A percentile compares a stretch with the other conserved stretches of the same genome.
Conservation (phyloP, 2,329 filamentous ascomycete genomes). For the Pestalotiopsis sp. region DNA sequence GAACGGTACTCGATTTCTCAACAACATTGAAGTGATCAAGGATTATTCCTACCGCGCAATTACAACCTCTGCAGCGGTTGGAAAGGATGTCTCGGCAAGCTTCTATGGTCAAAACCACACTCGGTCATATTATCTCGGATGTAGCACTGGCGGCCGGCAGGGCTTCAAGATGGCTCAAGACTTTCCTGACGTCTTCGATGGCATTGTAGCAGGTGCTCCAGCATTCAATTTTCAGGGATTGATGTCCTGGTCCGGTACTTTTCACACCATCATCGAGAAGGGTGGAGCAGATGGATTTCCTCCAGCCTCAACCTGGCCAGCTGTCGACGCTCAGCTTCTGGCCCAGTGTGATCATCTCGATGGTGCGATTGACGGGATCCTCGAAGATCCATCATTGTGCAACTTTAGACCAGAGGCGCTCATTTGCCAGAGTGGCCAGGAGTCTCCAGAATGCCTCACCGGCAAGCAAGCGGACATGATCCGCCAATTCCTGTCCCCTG, state of each 20-base stretch:
- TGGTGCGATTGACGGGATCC: constrained; percentile 17
- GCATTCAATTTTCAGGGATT: constrained; percentile 38
- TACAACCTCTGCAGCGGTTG: constrained; percentile 49
- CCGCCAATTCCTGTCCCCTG: constrained; percentile 15
- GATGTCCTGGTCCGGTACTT: constrained; percentile 42
- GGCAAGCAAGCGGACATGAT: constrained; percentile 16
- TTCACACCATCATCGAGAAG: constrained; percentile 19
- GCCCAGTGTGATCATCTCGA: constrained; percentile 20
- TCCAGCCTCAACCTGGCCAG: constrained; percentile 30
- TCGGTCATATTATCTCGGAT: constrained; percentile 57
- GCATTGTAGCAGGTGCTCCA: constrained; percentile 49
- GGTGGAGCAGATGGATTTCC: constrained; percentile 4
- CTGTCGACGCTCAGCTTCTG: constrained; percentile 40
- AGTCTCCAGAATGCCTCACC: constrained; percentile 13
- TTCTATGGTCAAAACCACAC: constrained; percentile 45
- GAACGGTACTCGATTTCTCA: constrained; percentile 7
- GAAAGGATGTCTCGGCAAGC: constrained; percentile 46
- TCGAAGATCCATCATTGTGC: constrained; percentile 19
- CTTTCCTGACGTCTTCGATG: constrained; percentile 59
- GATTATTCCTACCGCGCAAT: constrained; percentile 22
- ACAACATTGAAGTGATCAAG: constrained; percentile 13
- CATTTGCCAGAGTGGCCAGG: constrained; percentile 12
- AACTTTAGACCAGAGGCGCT: constrained; percentile 16
- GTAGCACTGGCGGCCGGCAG: constrained; percentile 61
- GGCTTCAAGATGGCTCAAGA: constrained; percentile 54